Evolutionary conservation across 306 rosid genomes (phyloP), one percentile per base, ranked within the genome.

Genomic region (Castanea mollissima): DNA sequence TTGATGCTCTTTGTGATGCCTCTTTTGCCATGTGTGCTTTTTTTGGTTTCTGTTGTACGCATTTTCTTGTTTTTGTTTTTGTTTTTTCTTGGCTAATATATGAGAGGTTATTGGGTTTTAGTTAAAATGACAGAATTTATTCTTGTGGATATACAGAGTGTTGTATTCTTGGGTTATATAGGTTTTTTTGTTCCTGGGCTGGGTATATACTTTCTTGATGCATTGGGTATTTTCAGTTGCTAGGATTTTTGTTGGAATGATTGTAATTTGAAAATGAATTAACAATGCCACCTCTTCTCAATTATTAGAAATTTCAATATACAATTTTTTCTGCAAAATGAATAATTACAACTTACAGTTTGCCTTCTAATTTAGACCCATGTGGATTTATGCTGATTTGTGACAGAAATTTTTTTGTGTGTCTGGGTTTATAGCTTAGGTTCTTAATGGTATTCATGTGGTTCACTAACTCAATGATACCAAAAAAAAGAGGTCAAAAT

Each of bases 1-100:
- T 16, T 16, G 54, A 0, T 49, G 16, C 2, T 41, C 46, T 49
- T 49, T 69, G 19, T 13, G 69, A 21, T 80, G 71, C 51, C 65
- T 74, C 76, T 49, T 63, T 81, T 69, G 51, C 7, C 55, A 3
- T 55, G 21, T 78, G 85, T 41, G 46, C 74, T 62, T 0, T 41
- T 62, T 1, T 32, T 69, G 4, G 32, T 58, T 63, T 79, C 57
- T 41, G 19, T 18, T 77, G 70, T 78, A 13, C 46, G 64, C 64
- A 6, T 89, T 19, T 84, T 49, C 5, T 8, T 41, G 46, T 41
- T 41, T 8, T 41, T 41, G 46, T 41, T 41, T 8, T 41, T 41
- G 46, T 41, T 41, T 41, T 41, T 41, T 41, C 46, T 41, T 41
- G 46, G 46, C 12, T 41, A 8, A 41, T 41, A 2, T 41, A 41